Conservation (phyloP, 208 protist species). For the Trypanosomatidae sp. region DNA sequence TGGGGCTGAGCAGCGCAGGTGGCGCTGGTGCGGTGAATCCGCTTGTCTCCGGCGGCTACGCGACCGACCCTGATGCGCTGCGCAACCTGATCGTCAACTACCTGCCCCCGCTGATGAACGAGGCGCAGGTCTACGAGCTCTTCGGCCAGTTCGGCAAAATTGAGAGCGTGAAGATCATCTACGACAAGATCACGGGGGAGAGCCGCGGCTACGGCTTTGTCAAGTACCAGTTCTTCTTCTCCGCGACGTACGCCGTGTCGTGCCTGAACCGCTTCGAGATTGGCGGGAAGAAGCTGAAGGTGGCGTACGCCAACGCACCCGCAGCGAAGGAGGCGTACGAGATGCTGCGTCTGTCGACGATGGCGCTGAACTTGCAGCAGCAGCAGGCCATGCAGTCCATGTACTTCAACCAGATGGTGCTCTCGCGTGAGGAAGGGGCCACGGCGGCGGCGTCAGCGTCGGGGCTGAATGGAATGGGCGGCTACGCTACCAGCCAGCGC, state of each 20-base stretch:
- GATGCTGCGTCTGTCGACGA: conserved; percentile 32
- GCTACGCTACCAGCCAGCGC: too few relatives aligned
- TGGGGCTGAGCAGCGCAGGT: too few relatives aligned
- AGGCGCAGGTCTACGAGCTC: conserved; percentile 59
- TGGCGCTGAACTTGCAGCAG: conserved; percentile 61
- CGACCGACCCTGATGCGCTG: conserved; percentile 58
- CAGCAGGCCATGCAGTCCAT: conserved; percentile 54
- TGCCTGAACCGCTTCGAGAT: conserved; percentile 84
- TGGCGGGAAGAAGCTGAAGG: conserved; percentile 81
- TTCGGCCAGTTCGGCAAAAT: conserved; percentile 88
- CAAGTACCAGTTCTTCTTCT: conserved; percentile 78
- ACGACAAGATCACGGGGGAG: conserved; percentile 76
- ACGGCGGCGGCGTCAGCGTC: too few relatives aligned
- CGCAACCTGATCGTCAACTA: conserved; percentile 91
- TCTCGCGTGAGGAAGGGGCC: too few relatives aligned
- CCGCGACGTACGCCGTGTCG: conserved; percentile 78
- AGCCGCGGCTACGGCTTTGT: conserved; percentile 91
- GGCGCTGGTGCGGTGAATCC: too few relatives aligned
- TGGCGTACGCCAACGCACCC: conserved; percentile 75
- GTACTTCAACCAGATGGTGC: conserved; percentile 69
- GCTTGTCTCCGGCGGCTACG: conserved; percentile 4
- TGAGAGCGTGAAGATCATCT: conserved; percentile 86
- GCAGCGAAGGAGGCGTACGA: conserved; percentile 67
- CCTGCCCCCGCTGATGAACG: conserved; percentile 79
- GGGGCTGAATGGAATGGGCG: too few relatives aligned